Evolutionary conservation across 2,329 filamentous ascomycete species (phyloP).

Genomic region (Ceratocystis smalleyi): DNA sequence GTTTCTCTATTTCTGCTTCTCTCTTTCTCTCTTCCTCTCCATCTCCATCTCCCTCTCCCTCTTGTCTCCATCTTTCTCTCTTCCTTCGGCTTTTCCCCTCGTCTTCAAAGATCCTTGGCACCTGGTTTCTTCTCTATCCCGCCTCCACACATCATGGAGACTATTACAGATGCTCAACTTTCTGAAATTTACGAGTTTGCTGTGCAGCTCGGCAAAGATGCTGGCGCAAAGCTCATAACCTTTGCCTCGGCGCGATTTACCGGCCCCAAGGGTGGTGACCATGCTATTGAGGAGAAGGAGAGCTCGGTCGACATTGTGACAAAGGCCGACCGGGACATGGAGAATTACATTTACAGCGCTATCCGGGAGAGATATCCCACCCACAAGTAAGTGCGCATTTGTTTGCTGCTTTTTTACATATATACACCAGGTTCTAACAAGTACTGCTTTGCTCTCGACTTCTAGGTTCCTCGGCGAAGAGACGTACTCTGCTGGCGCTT

Average conservation of each 20-base stretch:
- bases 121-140: neutral
- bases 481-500: constrained; percentile 52
- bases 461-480: constrained; percentile 62
- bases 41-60: neutral
- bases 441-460: neutral
- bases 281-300: constrained; percentile 43
- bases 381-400: constrained; percentile 40
- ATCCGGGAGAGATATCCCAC: constrained; percentile 46
- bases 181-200: constrained; percentile 44
- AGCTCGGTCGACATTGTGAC: constrained; percentile 66
- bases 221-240: constrained; percentile 50
- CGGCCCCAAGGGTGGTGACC: constrained; percentile 21
- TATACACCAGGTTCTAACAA: neutral
- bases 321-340: constrained; percentile 54
- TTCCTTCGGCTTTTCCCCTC: constrained; percentile 12
- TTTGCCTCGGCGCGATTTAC: constrained; percentile 41
- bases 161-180: constrained; percentile 2
- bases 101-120: neutral
- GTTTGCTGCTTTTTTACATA: neutral
- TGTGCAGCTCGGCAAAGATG: constrained; percentile 52
- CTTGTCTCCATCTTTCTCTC: neutral
- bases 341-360: neutral
- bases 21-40: neutral
- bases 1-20: neutral
- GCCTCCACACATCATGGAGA: neutral